Conservation (phyloP, 805 yeast genomes). For the Candida loeiensis region DNA sequence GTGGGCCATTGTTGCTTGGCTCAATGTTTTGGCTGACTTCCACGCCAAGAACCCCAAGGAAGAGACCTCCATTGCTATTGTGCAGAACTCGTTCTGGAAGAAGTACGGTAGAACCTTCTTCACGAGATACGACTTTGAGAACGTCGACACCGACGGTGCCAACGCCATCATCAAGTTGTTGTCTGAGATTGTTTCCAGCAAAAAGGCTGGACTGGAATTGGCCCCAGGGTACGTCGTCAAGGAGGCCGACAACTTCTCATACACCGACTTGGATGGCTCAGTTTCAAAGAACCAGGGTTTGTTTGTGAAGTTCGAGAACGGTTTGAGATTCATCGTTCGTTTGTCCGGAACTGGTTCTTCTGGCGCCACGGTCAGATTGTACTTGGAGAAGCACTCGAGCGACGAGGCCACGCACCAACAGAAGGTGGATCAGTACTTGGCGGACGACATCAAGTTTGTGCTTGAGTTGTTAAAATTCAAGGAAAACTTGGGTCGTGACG, state of each 20-base stretch:
- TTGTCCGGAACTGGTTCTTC: conserved; percentile 96
- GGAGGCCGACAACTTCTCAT: conserved; percentile 85
- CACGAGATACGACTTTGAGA: conserved; percentile 92
- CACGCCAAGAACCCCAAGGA: conserved; percentile 55
- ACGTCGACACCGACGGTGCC: conserved; percentile 75
- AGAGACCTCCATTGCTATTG: conserved; percentile 65
- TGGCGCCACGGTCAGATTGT: conserved; percentile 94
- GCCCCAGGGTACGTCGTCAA: conserved; percentile 50
- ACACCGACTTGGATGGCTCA: conserved; percentile 92
- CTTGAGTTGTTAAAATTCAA: conserved; percentile 67
- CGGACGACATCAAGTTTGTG: conserved; percentile 57
- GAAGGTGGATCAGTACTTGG: conserved; percentile 67
- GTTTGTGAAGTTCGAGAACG: conserved; percentile 73
- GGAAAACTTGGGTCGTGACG: conserved; percentile 71
- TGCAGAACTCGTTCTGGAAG: conserved; percentile 83
- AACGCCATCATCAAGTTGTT: conserved; percentile 54
- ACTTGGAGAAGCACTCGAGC: conserved; percentile 75
- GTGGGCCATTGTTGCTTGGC: conserved; percentile 98
- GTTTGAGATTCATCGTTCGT: conserved; percentile 83
- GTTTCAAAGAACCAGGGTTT: conserved; percentile 87
- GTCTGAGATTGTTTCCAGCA: conserved; percentile 25
- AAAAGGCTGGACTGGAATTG: conserved; percentile 45
- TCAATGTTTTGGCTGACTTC: conserved; percentile 87
- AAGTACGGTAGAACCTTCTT: conserved; percentile 96
- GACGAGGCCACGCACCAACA: conserved; percentile 49